These are phyloP conservation scores for Asterochloris erici DNA, from an alignment of 139 green algal genomes.

Conservation along the genomic window DNA sequence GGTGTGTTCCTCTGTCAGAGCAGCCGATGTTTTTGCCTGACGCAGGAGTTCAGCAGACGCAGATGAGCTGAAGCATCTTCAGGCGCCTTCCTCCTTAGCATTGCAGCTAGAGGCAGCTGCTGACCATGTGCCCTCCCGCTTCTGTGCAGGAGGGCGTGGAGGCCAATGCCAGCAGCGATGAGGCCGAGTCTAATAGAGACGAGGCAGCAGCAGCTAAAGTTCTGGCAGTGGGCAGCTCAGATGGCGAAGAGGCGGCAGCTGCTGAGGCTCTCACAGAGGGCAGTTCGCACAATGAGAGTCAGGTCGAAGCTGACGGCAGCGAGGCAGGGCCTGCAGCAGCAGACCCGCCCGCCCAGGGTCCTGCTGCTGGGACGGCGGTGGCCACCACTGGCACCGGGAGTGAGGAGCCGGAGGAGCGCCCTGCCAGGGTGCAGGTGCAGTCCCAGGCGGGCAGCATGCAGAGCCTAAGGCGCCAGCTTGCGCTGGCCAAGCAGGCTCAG, in stretches of 20 bases:
- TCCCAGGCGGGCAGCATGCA: constrained; percentile 16
- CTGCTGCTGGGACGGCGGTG: background rate
- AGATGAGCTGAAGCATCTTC: too few species aligned
- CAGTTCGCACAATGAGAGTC: background rate
- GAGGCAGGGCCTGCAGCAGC: constrained; percentile 35
- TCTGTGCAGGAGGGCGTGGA: too few species aligned
- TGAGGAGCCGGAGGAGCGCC: too few species aligned
- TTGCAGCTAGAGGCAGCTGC: too few species aligned
- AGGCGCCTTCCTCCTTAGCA: too few species aligned
- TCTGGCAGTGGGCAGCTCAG: background rate
- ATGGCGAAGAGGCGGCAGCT: too few species aligned
- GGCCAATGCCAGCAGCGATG: background rate
- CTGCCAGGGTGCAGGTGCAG: background rate
- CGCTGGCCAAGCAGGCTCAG: constrained; percentile 29
- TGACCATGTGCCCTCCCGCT: too few species aligned
- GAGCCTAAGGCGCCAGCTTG: constrained; percentile 41
- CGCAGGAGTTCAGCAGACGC: too few species aligned
- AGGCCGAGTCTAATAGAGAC: constrained; percentile 11
- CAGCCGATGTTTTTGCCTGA: too few species aligned
- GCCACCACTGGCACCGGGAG: background rate
- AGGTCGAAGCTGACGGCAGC: background rate
- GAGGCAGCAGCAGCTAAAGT: constrained; percentile 3
- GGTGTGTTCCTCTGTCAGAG: too few species aligned
- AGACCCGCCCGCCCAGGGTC: constrained; percentile 20
- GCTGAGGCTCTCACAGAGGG: background rate